Conservation (phyloP, 306 rosid species). For the Rubus idaeus region DNA sequence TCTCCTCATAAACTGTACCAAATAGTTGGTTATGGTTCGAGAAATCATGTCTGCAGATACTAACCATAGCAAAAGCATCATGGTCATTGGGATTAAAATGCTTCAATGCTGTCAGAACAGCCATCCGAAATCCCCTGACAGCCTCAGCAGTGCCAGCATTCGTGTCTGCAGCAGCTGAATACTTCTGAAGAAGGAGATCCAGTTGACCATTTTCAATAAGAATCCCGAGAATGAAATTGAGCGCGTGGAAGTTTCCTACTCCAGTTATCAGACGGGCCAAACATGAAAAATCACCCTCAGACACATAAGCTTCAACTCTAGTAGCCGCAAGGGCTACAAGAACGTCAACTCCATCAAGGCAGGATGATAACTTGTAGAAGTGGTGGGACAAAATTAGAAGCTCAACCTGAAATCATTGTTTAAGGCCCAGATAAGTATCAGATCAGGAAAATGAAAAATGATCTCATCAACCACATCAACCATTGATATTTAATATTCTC, state of each 20-base stretch:
- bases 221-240: conserved; percentile 92
- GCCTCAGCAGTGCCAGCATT: conserved; percentile 81
- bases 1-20: conserved; percentile 15
- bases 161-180: conserved; percentile 84
- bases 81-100: conserved; percentile 92
- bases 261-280: conserved; percentile 97
- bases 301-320: conserved; percentile 88
- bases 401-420: conserved; percentile 75
- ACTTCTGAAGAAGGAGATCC: conserved; percentile 97
- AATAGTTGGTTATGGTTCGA: background rate
- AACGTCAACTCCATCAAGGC: conserved; percentile 99
- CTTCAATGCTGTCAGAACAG: conserved; percentile 95
- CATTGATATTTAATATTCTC: background rate
- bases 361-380: conserved; percentile 94
- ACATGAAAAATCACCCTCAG: conserved; percentile 95
- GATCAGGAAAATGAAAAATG: background rate
- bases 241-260: conserved; percentile 92
- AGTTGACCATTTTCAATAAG: conserved; percentile 94
- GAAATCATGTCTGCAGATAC: conserved; percentile 38
- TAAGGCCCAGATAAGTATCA: background rate
- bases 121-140: conserved; percentile 91
- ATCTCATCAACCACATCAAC: background rate
- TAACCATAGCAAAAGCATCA: conserved; percentile 95
- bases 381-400: conserved; percentile 95
- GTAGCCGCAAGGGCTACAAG: conserved; percentile 99